Evolutionary conservation across 140 eudicot genomes (phyloP).

Genomic region (Bidens hawaiensis): DNA sequence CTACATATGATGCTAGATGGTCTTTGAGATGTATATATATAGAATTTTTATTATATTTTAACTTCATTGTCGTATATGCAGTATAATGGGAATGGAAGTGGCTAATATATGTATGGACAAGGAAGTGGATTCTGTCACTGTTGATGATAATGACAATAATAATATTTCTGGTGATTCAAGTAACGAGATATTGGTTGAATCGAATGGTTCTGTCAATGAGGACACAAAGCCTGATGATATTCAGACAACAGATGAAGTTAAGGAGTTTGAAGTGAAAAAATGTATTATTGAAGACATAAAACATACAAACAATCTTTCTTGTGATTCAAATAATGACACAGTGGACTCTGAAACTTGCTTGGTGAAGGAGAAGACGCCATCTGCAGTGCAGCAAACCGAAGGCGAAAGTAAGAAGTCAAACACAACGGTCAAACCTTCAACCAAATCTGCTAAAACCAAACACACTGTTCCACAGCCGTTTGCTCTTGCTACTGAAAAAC

Average conservation of each 20-base stretch:
- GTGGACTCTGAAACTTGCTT: slow-evolving; percentile 28
- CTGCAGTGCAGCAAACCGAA: slow-evolving; percentile 33
- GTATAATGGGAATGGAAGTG: slow-evolving; percentile 72
- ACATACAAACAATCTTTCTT: slow-evolving; percentile 27
- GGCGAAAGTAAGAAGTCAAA: slow-evolving; percentile 41
- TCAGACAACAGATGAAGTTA: slow-evolving; percentile 35
- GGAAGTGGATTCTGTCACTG: slow-evolving; percentile 51
- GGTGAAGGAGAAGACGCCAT: slow-evolving; percentile 34
- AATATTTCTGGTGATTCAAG: slow-evolving; percentile 34
- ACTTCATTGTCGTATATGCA: slow-evolving; percentile 23
- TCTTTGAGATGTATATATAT: neutral
- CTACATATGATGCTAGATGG: neutral
- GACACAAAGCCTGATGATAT: slow-evolving; percentile 22
- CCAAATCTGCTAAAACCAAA: slow-evolving; percentile 49
- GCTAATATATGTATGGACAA: slow-evolving; percentile 62
- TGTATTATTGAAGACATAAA: slow-evolving; percentile 33
- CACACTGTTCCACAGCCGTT: slow-evolving; percentile 91
- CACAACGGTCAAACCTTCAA: slow-evolving; percentile 28
- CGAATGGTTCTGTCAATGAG: slow-evolving; percentile 17
- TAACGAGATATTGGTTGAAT: slow-evolving; percentile 12
- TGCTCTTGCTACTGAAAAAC: slow-evolving; percentile 91
- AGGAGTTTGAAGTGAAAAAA: slow-evolving; percentile 54
- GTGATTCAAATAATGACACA: slow-evolving; percentile 12
- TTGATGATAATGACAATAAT: slow-evolving; percentile 28
- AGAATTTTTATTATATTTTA: neutral